These are phyloP conservation scores for Nothophaeocryptopus gaeumannii DNA, from an alignment of 2,329 filamentous ascomycete genomes.

Conservation along the genomic window DNA sequence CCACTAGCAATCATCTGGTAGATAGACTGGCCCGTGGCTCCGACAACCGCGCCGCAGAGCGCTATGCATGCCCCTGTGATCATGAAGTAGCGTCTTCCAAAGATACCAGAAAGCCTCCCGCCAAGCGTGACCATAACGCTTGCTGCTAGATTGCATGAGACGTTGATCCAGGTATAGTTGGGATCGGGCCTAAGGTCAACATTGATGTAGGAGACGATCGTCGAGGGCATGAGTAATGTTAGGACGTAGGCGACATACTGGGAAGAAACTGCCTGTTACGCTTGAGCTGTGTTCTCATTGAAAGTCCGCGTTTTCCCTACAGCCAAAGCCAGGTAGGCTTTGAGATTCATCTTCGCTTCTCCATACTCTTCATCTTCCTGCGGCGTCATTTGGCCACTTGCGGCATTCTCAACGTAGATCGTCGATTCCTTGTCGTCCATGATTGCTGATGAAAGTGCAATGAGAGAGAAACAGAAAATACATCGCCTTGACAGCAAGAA, in stretches of 20 bases:
- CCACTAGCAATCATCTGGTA: constrained; percentile 30
- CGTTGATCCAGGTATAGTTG: constrained; percentile 19
- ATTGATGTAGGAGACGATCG: constrained; percentile 17
- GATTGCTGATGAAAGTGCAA: background rate
- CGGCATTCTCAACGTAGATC: background rate
- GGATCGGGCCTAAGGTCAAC: constrained; percentile 15
- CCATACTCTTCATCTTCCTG: background rate
- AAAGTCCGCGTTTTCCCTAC: background rate
- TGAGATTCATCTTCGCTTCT: background rate
- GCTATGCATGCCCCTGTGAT: constrained; percentile 29
- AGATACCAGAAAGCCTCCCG: constrained; percentile 18
- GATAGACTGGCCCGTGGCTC: constrained; percentile 29
- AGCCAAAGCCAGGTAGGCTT: constrained; percentile 12
- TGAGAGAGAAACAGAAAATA: no score
- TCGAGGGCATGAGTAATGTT: constrained; percentile 17
- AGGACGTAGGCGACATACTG: constrained; percentile 6
- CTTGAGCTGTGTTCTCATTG: background rate
- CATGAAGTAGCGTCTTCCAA: constrained; percentile 38
- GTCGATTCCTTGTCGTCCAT: background rate
- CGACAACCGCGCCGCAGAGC: constrained; percentile 28
- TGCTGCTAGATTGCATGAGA: constrained; percentile 17
- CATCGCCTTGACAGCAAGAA: no score
- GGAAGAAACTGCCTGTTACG: background rate
- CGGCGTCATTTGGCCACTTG: background rate
- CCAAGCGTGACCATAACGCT: constrained; percentile 10